Conservation (phyloP, 1,284 basidiomycete species). For the Tilletia walkeri region DNA sequence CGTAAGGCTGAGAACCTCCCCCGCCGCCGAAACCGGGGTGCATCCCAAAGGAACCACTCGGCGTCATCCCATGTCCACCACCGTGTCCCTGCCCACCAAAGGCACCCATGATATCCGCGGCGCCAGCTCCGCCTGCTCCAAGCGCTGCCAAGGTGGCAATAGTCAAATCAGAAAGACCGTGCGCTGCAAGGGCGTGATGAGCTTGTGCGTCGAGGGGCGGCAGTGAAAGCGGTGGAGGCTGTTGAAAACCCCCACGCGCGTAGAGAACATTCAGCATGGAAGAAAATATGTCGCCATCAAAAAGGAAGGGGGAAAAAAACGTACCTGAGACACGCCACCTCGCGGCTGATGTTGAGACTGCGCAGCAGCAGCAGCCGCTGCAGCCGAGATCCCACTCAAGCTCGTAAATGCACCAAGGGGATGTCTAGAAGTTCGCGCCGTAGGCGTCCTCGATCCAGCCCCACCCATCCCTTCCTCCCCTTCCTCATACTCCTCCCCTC, state of each 20-base stretch:
- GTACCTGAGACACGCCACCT: constrained; percentile 4
- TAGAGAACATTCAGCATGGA: too few species aligned
- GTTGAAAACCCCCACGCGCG: neutral
- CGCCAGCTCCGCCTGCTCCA: constrained; percentile 22
- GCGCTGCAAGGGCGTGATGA: neutral
- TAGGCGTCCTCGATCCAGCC: constrained; percentile 29
- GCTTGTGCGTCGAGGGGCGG: neutral
- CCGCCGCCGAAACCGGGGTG: constrained; percentile 22
- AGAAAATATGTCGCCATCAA: too few species aligned
- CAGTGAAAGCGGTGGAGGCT: constrained; percentile 14
- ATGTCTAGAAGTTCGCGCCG: constrained; percentile 23
- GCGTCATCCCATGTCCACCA: neutral
- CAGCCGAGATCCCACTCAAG: constrained; percentile 17
- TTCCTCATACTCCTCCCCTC: constrained; percentile 24
- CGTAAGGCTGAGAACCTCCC: neutral
- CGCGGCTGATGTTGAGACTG: too few species aligned
- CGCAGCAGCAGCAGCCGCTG: constrained; percentile 19
- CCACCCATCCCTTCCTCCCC: constrained; percentile 26
- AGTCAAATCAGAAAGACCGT: constrained; percentile 23
- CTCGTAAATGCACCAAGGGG: constrained; percentile 22
- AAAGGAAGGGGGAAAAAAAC: too few species aligned
- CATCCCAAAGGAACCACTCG: neutral
- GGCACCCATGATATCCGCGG: neutral
- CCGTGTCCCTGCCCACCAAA: neutral
- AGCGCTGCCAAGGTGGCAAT: constrained; percentile 36